Evolutionary conservation across 2,329 filamentous ascomycete species (phyloP), one percentile per base, ranked within the genome.

Genomic region (Fusarium odoratissimum): DNA sequence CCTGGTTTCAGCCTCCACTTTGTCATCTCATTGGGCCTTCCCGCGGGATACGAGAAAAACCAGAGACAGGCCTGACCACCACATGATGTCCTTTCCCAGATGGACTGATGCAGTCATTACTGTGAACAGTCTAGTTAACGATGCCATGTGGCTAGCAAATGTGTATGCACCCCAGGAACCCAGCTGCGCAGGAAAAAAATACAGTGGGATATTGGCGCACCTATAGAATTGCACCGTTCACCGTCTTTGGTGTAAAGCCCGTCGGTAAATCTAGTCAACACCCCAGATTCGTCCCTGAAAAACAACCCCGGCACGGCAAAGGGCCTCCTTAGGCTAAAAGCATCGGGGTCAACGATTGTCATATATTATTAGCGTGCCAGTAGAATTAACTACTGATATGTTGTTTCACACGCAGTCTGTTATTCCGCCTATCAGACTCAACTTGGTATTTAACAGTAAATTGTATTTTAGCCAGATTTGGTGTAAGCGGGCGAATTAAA

Each of bases 401-500:
- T 25, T 40, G 64, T 67, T 67, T 67, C 52, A 67, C 23, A 31
- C 19, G 5, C 11, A 6, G 10, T 8, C 4, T 16, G 35, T 67
- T 67, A 52, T 67, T 60, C 62, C 38, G 52, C 62, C 61, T 45
- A 67, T 67, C 33, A 67, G 23, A 30, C 17, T 4, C 2, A 19
- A 14, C 6, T 6, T 19, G 1, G 6, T 5, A 3, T 25, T 7
- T 5, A 5, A 16, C 19, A 4, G 12, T 28, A 10, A 7, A 13
- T n/a, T 41, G 23, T 9, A 11, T 30, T 45, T 67, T 60, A 60
- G 45, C 64, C 64, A 67, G 52, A 67, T 67, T 38, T 19, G 41
- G 38, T 42, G 41, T 42, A 67, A 67, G 64, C 62, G 62, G 62
- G 9, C 62, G 62, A 67, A 67, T 67, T 52, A 31, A n/a, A 67